Evolutionary conservation across 306 rosid genomes (phyloP).

Genomic region (Albizia julibrissin): DNA sequence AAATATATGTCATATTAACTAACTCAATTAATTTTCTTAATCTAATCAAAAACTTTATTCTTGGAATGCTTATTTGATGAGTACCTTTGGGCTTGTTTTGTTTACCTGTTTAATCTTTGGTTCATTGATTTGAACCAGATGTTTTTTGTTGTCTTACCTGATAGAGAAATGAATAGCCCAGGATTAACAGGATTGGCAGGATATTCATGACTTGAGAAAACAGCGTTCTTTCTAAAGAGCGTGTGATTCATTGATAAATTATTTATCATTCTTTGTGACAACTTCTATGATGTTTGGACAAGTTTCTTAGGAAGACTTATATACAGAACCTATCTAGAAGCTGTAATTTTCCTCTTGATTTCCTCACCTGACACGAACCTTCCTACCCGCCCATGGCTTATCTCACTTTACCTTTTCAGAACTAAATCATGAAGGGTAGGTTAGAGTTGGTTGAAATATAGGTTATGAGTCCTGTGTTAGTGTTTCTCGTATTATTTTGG

Average conservation of each 20-base stretch:
- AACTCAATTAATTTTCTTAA: no score
- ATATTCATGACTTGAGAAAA: background rate
- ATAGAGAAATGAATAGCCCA: background rate
- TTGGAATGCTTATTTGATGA: background rate
- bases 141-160: background rate
- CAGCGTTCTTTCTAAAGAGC: background rate
- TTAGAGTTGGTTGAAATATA: background rate
- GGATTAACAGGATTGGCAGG: background rate
- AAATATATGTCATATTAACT: no score
- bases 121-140: background rate
- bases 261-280: background rate
- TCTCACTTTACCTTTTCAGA: conserved; percentile 15
- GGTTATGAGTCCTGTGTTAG: background rate
- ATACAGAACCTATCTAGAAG: background rate
- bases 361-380: background rate
- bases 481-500: background rate
- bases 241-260: background rate
- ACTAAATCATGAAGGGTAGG: background rate
- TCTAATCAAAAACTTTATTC: background rate
- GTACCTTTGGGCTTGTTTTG: background rate
- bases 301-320: conserved; percentile 5
- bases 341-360: background rate
- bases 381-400: background rate
- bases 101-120: background rate
- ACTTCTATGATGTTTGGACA: conserved; percentile 13